phyloP scores from a whole-genome alignment of 306 rosid species.

The Citrullus mucosospermus region DNA sequence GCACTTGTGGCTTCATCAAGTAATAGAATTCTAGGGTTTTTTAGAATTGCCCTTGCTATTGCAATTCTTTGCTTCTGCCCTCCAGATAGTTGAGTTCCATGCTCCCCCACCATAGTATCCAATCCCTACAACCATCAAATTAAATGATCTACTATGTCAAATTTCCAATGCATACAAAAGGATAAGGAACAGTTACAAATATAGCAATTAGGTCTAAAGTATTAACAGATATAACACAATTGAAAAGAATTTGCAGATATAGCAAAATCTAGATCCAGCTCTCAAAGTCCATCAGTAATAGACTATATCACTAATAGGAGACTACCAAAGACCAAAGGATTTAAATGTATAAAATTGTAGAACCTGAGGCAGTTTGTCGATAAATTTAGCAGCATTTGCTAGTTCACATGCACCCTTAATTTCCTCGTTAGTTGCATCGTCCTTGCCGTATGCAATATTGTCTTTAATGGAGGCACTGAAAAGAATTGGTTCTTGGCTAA shows the following conservation, averaged over 20 bases:
- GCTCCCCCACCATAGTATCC: conserved; percentile 10
- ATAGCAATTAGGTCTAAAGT: too few species aligned
- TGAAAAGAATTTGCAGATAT: too few species aligned
- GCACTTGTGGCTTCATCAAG: conserved; percentile 13
- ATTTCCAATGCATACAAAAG: not conserved
- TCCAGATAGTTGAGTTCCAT: conserved; percentile 8
- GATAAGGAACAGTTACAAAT: too few species aligned
- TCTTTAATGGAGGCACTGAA: conserved; percentile 2
- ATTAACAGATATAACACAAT: too few species aligned
- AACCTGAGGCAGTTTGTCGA: conserved; percentile 11
- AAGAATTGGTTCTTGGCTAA: conserved; percentile 12
- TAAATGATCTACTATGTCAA: not conserved
- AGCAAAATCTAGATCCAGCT: too few species aligned
- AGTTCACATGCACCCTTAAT: conserved; percentile 6
- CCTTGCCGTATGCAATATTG: conserved; percentile 9
- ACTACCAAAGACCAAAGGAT: too few species aligned
- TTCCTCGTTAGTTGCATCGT: not conserved
- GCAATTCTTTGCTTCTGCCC: conserved; percentile 13
- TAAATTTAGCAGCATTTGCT: conserved; percentile 10
- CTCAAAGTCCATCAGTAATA: too few species aligned
- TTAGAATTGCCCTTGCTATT: conserved; percentile 10
- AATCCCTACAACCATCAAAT: conserved; percentile 4
- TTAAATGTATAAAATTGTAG: too few species aligned
- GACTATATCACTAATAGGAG: too few species aligned
- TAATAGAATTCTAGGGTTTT: conserved; percentile 5